Base-by-base conservation (phyloP, 148 eudicot genomes). In the Nepenthes mirabilis region DNA sequence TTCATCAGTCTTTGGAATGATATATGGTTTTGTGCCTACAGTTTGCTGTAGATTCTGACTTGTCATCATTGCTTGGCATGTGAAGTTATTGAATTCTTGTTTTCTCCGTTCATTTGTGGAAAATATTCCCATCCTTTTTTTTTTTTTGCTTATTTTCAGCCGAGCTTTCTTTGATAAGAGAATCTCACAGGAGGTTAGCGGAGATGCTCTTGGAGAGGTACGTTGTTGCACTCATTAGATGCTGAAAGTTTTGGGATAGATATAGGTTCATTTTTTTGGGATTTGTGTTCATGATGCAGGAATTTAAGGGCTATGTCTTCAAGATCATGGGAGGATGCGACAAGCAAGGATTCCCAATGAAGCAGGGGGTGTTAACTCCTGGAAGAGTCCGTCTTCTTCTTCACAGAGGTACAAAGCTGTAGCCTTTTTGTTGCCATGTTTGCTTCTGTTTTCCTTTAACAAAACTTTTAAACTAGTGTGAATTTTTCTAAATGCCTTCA, bases 271-370 rank as follows among this genome's bases (percentile, higher is more conserved):
- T 49, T 49, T 49, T 11, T 12, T 11, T 5, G 10, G 13, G 11
- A 2, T 10, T 11, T 49, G 52, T 10, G 2, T n/a, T 10, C 11
- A 49, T 49, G 12, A 5, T 49, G 12, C 73, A 85, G 91, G 91
- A 85, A 48, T 85, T 85, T 64, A 82, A 82, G 79, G 91, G 87
- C 0, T 82, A 82, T 47, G 83, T 82, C 2, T 85, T 85, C 74
- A 85, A 85, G 69, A 85, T 85, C 43, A 85, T 70, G 81, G 87
- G 91, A 64, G 87, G 91, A 1, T 82, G 91, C 65, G 91, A 85
- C 70, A 85, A 85, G 72, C 91, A 85, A 56, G 91, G 91, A 55
- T 85, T 85, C 67, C 91, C 91, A 56, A 85, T 85, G 91, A 85
- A 85, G 68, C 91, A 85, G 83, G 91, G 91, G 65, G 91, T 85